Base-by-base conservation (phyloP, 2,329 filamentous ascomycete genomes). In the Endocalyx cinctus region DNA sequence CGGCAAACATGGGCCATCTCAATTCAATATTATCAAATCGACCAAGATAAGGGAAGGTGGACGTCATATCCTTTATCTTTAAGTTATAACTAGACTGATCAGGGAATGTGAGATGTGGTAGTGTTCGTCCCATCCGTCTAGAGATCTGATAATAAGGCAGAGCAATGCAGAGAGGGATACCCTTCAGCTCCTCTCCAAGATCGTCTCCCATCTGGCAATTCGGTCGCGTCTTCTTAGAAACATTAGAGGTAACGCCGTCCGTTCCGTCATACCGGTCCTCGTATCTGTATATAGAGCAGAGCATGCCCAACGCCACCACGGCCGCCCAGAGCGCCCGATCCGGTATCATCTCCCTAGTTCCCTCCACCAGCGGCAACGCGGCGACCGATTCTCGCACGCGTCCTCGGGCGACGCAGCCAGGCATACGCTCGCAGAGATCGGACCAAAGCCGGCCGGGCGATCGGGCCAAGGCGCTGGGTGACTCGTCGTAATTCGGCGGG, bases 1-100 rank as follows among this genome's bases (percentile, higher is more conserved):
- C 69, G 10, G 70, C 67, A 32, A 74, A 74, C 53, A 73, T 66
- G 2, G 70, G 65, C 71, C 71, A 74, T 25, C 70, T 56, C 12
- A 74, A 55, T 27, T 74, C 70, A 12, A 63, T 74, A 31, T 75
- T 74, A 30, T 74, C 69, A 31, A 72, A 70, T 1, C 70, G 56
- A 1, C 62, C 69, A 0, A 72, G 55, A 34, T 74, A 76, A 3
- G 71, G 71, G 26, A 66, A 62, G 1, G 47, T 64, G 0, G 70
- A 71, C 2, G 61, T 69, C 1, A 63, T 58, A 34, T 74, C 69
- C 15, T 60, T 58, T 34, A 72, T 59, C 46, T 66, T 68, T 37
- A 72, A 57, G 37, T 75, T 75, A 48, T 72, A 72, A 0, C 68
- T 72, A 2, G 69, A 65, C 45, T 74, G 69, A 42, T 74, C 71